Percentiles rank a stretch among this genome's conserved stretches.
Conservation (phyloP, 1,139 yeast genomes). For the Scheffersomyces segobiensis region DNA sequence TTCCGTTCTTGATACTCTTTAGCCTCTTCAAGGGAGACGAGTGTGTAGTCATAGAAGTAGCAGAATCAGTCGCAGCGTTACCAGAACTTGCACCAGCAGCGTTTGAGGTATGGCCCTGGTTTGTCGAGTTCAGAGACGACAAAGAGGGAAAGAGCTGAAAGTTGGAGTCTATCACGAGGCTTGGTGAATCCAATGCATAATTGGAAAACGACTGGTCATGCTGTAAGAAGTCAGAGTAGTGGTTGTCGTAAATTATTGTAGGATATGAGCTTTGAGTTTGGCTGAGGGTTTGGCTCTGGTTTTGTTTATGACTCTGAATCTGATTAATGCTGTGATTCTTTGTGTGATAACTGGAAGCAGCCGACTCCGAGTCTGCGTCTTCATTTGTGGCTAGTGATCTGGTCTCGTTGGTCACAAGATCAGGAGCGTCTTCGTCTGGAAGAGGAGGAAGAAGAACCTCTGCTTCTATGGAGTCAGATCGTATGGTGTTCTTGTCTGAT, state of each 20-base stretch:
- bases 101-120: neutral
- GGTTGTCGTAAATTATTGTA: neutral
- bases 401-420: constrained; percentile 6
- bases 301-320: neutral
- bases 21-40: constrained; percentile 34
- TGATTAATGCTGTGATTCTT: neutral
- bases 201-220: constrained; percentile 8
- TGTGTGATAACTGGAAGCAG: constrained; percentile 2
- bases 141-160: constrained; percentile 13
- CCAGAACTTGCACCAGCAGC: constrained; percentile 1
- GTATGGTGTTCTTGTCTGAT: neutral
- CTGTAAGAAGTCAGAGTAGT: constrained; percentile 10
- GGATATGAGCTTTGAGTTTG: constrained; percentile 3
- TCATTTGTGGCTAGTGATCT: constrained; percentile 4
- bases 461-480: constrained; percentile 5
- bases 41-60: constrained; percentile 8
- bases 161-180: constrained; percentile 14
- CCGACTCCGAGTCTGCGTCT: constrained; percentile 3
- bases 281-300: neutral
- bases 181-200: constrained; percentile 22
- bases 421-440: constrained; percentile 25
- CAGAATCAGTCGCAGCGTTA: constrained; percentile 2
- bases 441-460: constrained; percentile 42
- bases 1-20: constrained; percentile 40
- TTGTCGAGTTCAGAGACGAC: constrained; percentile 5